Conservation (phyloP, 352 stramenopile species). For the Halophytophthora batemanensis region DNA sequence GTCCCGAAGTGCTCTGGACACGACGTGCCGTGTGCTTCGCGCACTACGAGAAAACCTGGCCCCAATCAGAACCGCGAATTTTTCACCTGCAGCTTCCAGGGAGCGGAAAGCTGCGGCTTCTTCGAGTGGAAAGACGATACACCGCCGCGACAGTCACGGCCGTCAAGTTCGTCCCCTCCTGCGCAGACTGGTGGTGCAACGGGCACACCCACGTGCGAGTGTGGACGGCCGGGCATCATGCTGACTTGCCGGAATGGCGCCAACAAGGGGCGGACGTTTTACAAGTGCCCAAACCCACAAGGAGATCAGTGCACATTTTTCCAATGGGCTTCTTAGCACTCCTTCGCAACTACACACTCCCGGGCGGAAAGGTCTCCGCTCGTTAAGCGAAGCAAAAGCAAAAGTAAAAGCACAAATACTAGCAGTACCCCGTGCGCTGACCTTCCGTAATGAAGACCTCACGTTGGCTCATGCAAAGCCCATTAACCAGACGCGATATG, state of each 20-base stretch:
- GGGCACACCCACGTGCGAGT: constrained; percentile 37
- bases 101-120: constrained; percentile 51
- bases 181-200: neutral
- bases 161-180: constrained; percentile 3
- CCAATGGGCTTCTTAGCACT: constrained; percentile 72
- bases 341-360: too few species aligned
- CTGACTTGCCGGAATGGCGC: constrained; percentile 63
- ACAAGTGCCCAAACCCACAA: constrained; percentile 85
- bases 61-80: constrained; percentile 92
- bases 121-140: constrained; percentile 93
- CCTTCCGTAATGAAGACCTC: constrained; percentile 12
- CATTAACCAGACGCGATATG: constrained; percentile 6
- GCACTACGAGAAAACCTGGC: constrained; percentile 43
- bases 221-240: constrained; percentile 34
- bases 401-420: too few species aligned
- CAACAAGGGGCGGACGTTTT: constrained; percentile 93
- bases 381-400: too few species aligned
- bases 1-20: constrained; percentile 47
- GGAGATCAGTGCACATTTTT: constrained; percentile 91
- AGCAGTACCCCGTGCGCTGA: too few species aligned
- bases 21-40: constrained; percentile 34
- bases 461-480: neutral
- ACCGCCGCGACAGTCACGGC: constrained; percentile 7
- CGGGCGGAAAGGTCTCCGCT: too few species aligned
- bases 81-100: constrained; percentile 84